These are phyloP conservation scores for Cucurbita moschata DNA, from an alignment of 306 rosid species.

Conservation along the genomic window DNA sequence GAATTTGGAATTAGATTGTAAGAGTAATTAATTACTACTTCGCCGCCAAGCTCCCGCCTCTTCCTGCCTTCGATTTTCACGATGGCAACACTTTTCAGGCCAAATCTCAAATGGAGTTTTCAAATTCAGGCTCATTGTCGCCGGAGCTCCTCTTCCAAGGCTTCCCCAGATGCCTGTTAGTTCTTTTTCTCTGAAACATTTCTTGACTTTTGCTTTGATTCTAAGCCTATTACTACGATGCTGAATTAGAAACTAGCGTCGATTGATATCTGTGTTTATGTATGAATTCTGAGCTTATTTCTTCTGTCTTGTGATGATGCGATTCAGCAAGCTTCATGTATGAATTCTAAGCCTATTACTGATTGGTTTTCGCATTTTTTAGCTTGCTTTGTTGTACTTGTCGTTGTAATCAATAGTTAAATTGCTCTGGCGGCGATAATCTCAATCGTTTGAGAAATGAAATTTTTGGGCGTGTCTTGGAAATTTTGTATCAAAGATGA, in stretches of 20 bases:
- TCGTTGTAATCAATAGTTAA: background rate
- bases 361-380: background rate
- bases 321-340: background rate
- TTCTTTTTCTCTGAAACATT: background rate
- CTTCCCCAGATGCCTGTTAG: conserved; percentile 52
- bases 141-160: conserved; percentile 24
- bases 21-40: conserved; percentile 34
- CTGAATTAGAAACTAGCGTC: background rate
- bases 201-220: background rate
- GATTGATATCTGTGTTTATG: background rate
- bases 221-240: background rate
- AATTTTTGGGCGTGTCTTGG: background rate
- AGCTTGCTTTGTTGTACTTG: background rate
- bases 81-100: conserved; percentile 60
- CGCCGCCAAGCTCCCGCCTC: conserved; percentile 16
- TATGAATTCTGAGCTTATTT: background rate
- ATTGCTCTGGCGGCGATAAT: background rate
- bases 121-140: conserved; percentile 35
- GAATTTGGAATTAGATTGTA: background rate
- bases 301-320: background rate
- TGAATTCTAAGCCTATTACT: background rate
- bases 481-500: background rate
- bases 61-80: conserved; percentile 9
- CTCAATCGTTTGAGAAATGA: background rate
- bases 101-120: conserved; percentile 32